phyloP scores from a whole-genome alignment of 1,284 basidiomycete genomes.

The Irpex sp. region DNA sequence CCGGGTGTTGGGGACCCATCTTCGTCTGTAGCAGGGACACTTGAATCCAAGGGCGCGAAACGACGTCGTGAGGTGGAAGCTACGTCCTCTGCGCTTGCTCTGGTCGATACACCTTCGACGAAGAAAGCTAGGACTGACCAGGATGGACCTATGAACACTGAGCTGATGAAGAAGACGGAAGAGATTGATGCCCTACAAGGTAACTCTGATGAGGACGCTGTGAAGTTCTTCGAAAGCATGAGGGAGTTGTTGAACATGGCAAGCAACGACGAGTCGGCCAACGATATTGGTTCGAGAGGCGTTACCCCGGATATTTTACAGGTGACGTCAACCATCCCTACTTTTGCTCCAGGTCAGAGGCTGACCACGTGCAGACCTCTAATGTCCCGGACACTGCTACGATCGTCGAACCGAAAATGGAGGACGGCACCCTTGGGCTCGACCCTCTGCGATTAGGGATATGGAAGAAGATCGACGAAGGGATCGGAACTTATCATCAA shows the following conservation, averaged over 20 bases:
- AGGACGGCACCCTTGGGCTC: slow-evolving; percentile 19
- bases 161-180: slow-evolving; percentile 46
- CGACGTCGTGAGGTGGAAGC: slow-evolving; percentile 58
- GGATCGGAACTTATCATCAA: slow-evolving; percentile 66
- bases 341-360: slow-evolving; percentile 59
- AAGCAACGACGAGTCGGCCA: slow-evolving; percentile 41
- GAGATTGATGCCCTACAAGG: slow-evolving; percentile 49
- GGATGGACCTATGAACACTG: slow-evolving; percentile 53
- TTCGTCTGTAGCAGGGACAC: slow-evolving; percentile 18
- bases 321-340: slow-evolving; percentile 71
- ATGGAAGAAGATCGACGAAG: slow-evolving; percentile 69
- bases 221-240: slow-evolving; percentile 56
- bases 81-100: slow-evolving; percentile 21
- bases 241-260: slow-evolving; percentile 51
- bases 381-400: slow-evolving; percentile 21
- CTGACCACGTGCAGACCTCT: slow-evolving; percentile 41
- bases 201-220: slow-evolving; percentile 58
- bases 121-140: slow-evolving; percentile 68
- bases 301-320: slow-evolving; percentile 62
- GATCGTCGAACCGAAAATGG: slow-evolving; percentile 21
- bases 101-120: slow-evolving; percentile 49
- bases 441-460: slow-evolving; percentile 55
- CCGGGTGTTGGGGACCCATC: slow-evolving; percentile 18
- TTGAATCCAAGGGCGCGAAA: slow-evolving; percentile 35
- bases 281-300: slow-evolving; percentile 53